A percentile compares a stretch with the other conserved stretches of the same genome.
Evolutionary conservation across 345 rosid genomes (phyloP).

Genomic region (Camelina sativa): DNA sequence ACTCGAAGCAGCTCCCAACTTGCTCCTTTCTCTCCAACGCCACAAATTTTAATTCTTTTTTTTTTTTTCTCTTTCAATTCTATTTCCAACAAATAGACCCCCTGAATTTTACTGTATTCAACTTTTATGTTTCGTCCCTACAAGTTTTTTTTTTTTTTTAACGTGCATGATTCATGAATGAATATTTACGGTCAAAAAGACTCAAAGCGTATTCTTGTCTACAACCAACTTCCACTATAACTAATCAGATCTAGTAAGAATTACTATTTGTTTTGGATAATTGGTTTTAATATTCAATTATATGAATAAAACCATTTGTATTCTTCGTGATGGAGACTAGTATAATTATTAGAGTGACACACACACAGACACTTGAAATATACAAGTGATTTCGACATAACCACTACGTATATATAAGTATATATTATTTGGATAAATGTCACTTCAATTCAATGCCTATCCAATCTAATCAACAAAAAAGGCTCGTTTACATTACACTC

Average conservation of each 20-base stretch:
- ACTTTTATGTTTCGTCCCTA: neutral
- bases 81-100: conserved; percentile 37
- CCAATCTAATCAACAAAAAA: conserved; percentile 15
- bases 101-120: conserved; percentile 15
- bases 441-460: conserved; percentile 24
- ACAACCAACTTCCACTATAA: conserved; percentile 41
- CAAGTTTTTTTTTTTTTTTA: neutral
- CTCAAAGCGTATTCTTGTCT: conserved; percentile 27
- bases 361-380: conserved; percentile 31
- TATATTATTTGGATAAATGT: conserved; percentile 15
- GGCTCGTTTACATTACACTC: neutral
- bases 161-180: neutral
- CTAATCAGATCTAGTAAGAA: conserved; percentile 27
- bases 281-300: conserved; percentile 16
- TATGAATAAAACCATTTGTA: neutral
- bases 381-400: conserved; percentile 35
- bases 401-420: conserved; percentile 25
- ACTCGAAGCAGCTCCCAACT: conserved; percentile 44
- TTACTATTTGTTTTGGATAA: conserved; percentile 29
- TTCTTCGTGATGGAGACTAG: conserved; percentile 38
- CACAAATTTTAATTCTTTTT: neutral
- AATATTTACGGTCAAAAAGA: neutral
- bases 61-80: neutral
- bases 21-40: conserved; percentile 40
- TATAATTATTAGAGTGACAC: conserved; percentile 32